phyloP scores from a whole-genome alignment of 805 yeast genomes.

The Candida coleopterorum region DNA sequence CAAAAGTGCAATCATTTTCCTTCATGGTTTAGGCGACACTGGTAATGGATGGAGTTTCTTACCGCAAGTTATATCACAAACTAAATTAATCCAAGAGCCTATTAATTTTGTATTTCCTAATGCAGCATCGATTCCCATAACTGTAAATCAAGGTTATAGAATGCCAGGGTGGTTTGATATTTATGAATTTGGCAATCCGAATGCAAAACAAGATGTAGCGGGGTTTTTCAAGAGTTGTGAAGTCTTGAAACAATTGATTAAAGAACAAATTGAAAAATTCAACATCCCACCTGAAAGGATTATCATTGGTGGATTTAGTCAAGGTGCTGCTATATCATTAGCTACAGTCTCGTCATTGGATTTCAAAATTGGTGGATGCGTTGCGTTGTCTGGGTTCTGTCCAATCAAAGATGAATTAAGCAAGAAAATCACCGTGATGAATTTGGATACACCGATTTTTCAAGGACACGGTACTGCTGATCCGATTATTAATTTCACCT shows the following conservation, averaged over 20 bases:
- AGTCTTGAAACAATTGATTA: conserved; percentile 40
- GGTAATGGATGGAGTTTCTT: conserved; percentile 88
- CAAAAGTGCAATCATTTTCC: conserved; percentile 58
- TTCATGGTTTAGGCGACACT: conserved; percentile 91
- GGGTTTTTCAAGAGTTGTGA: conserved; percentile 53
- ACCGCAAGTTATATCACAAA: conserved; percentile 53
- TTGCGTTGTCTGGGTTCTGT: conserved; percentile 74
- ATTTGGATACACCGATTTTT: conserved; percentile 68
- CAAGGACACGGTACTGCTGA: conserved; percentile 87
- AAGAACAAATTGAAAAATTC: conserved; percentile 45
- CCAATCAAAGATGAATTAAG: conserved; percentile 23
- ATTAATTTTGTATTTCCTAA: conserved; percentile 81
- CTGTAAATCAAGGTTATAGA: conserved; percentile 57
- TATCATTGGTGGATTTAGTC: conserved; percentile 92
- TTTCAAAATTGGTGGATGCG: conserved; percentile 69
- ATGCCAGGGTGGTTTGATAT: conserved; percentile 92
- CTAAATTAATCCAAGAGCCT: conserved; percentile 37
- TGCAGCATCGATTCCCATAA: conserved; percentile 73
- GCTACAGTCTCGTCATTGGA: conserved; percentile 54
- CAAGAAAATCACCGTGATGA: conserved; percentile 20
- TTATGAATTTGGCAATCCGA: conserved; percentile 45
- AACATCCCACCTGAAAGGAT: conserved; percentile 63
- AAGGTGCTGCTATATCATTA: conserved; percentile 81
- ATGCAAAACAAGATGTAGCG: conserved; percentile 43
- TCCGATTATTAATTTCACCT: conserved; percentile 48